Evolutionary conservation across 176 grass and related monocot genomes (phyloP).

Genomic region (Oryza punctata): DNA sequence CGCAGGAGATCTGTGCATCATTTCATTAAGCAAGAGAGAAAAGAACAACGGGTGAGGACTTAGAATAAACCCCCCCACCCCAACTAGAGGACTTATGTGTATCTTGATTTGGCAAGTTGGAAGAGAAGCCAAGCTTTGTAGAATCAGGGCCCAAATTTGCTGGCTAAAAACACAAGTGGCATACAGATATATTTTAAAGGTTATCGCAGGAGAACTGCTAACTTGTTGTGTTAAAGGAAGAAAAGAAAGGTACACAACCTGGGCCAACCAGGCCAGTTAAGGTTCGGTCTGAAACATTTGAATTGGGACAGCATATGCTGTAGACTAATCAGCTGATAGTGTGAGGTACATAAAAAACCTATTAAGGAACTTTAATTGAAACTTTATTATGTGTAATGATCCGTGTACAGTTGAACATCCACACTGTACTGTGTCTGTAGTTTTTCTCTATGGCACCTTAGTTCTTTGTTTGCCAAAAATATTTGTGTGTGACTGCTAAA

Average conservation of each 20-base stretch:
- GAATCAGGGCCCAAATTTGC: no score
- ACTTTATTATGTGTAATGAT: not conserved
- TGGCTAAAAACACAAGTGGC: no score
- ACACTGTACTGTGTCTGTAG: not conserved
- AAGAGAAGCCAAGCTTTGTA: no score
- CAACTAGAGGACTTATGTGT: no score
- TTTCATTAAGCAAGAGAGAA: no score
- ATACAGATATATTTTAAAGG: not conserved
- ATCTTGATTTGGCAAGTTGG: no score
- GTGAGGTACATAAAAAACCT: not conserved
- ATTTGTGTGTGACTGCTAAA: not conserved
- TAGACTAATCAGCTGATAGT: not conserved
- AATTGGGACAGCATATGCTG: not conserved
- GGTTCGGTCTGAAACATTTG: not conserved
- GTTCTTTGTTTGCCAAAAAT: conserved; percentile 14
- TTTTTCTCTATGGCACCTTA: not conserved
- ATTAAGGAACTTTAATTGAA: not conserved
- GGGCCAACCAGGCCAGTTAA: not conserved
- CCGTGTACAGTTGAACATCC: not conserved
- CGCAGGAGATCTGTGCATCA: no score
- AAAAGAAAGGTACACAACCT: not conserved
- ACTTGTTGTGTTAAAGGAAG: not conserved
- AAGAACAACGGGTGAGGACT: no score
- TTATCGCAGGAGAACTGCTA: not conserved
- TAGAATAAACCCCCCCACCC: no score